Base-by-base conservation (phyloP, 1,139 yeast genomes). In the Blastobotrys malaysiensis region DNA sequence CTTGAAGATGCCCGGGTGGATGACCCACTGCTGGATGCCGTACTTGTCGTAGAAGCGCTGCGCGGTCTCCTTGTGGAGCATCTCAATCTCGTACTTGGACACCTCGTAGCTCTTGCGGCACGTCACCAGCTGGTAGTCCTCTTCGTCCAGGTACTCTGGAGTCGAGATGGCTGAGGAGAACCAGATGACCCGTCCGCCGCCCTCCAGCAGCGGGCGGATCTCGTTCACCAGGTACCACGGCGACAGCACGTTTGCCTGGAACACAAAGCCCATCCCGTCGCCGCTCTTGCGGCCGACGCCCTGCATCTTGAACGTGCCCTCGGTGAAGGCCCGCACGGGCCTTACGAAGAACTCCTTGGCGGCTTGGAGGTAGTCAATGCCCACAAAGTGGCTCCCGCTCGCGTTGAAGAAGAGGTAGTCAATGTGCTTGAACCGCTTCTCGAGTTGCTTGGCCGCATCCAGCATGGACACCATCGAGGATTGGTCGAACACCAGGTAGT, bases 191-290 rank as follows among this genome's bases (percentile, higher is more conserved):
- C 78, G 78, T 0, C 91, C 89, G 1, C 78, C 76, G 14, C 74
- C 67, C 19, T 69, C 61, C 21, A 90, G 72, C 45, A 84, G 69
- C 9, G 81, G 82, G 50, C 73, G 67, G 43, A 87, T 72, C 61
- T 77, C 84, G 62, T 84, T 87, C 46, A 88, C 73, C 51, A 93
- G 74, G 69, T 84, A 93, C 73, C 88, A 91, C 1, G 98, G 99
- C 0, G 96, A 96, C 71, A 95, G 88, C 13, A 91, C 96, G 67
- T 93, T 93, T 5, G 96, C 96, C 71, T 93, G 97, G 72, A 93
- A 95, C 5, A 90, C 91, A 43, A 87, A 73, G 0, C 99, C 98
- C 76, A 93, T 64, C 0, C 82, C 90, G 58, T 76, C 79, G 63
- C 82, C 89, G 0, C 96, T 80, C 62, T 78, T 81, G 26, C 84